Base-by-base conservation (phyloP, 768 basidiomycete species). In the Pleurotus platypus region DNA sequence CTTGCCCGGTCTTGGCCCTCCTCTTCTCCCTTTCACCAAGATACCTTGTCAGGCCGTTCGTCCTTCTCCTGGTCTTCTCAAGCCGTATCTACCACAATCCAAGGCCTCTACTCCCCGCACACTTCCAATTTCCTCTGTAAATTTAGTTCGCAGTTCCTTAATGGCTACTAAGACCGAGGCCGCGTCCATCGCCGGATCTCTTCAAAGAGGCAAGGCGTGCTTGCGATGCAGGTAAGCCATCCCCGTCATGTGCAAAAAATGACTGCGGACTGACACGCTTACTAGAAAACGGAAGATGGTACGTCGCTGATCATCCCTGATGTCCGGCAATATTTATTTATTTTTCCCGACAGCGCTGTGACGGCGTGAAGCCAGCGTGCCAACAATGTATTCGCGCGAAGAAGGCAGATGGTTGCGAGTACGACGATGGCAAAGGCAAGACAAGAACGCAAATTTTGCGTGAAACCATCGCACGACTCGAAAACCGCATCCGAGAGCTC, bases 341-440 rank as follows among this genome's bases (percentile, higher is more conserved):
- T 58, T 64, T 57, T 40, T 45, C 54, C 54, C 18, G 59, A 7
- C 61, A 92, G 90, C 79, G 87, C 70, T 92, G 90, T 66, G 90
- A 91, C 64, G 90, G 89, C 60, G 64, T 64, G 46, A 90, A 89
- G 67, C 90, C 90, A 26, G 79, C 87, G 11, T 92, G 90, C 60
- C 86, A 87, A 60, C 90, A 92, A 66, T 92, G 90, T 65, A 74
- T 75, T 26, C 84, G 86, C 53, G 89, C 89, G 43, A 91, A 91
- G 78, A 90, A 90, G 67, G 75, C 74, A 50, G 87, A 90, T 2
- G 74, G 68, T 9, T 92, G 90, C 69, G 87, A 89, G 64, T 92
- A 91, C 67, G 90, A 92, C 62, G 90, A 92, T 70, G 90, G 90
- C 22, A 89, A 87, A 73, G 87, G 87, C 49, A 91, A 90, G 75